Base-by-base conservation (phyloP, 2,329 filamentous ascomycete species). In the Claviceps sp. region DNA sequence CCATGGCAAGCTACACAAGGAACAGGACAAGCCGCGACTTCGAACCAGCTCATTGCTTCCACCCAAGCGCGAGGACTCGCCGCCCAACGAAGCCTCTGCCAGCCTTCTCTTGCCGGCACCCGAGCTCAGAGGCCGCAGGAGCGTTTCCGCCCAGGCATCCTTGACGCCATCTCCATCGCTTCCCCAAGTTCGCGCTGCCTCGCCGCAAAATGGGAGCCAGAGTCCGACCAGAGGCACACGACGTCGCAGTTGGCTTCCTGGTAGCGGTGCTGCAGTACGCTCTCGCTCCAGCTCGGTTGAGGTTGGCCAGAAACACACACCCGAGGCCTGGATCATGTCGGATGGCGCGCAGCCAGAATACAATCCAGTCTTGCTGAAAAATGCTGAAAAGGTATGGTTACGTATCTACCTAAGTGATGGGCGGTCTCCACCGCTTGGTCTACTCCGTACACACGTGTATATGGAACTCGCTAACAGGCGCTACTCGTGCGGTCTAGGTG, bases 211-310 rank as follows among this genome's bases (percentile, higher is more conserved):
- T 37, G 67, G 66, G 20, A 73, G 66, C 55, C 72, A 72, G 48
- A 76, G 73, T 54, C 73, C 72, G 1, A 65, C 63, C 8, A 62
- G 72, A 44, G 70, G 70, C n/a, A 69, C 72, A 37, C 52, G 74
- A n/a, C 70, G 76, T 30, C 71, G 68, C 60, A 79, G 74, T 57
- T 81, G 75, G 75, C 64, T 81, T 46, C 72, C 74, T 0, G 75
- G 76, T 18, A 74, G 76, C 18, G 67, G 66, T 22, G 63, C 62
- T 34, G 30, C 30, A 11, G 9, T 34, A 16, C 65, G 75, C 53
- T 77, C 76, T 34, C 71, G 77, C 49, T 75, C 76, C 13, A 73
- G 71, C 52, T 80, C 78, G 5, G 52, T 62, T 9, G 67, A 70
- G 11, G 59, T 63, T 22, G 59, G 52, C 13, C 51, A 55, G 4